Base-by-base conservation (phyloP, 176 grass and related monocot species). In the Bothriochloa decipiens region DNA sequence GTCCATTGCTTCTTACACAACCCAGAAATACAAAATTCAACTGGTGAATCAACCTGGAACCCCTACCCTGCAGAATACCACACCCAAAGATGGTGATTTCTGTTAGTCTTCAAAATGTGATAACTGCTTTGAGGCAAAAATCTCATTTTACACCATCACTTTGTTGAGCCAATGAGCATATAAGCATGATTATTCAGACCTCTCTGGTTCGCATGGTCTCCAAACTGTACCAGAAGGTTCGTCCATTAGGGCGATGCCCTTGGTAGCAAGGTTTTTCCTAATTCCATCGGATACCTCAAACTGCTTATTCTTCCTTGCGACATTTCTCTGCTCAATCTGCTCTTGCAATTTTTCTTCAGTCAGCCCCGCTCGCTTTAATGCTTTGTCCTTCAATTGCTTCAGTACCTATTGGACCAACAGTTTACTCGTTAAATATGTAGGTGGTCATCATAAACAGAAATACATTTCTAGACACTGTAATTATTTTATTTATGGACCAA, bases 201-300 rank as follows among this genome's bases (percentile, higher is more conserved):
- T 14, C 43, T 82, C 89, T 6, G 88, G 89, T 53, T 96, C 93
- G 37, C 91, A 93, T 40, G 91, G 96, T 65, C 89, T 84, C 93
- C 96, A 99, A 7, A 92, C 22, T 10, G 93, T 96, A 28, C 91
- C 93, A 6, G 61, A 70, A n/a, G 89, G 86, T 64, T 99, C 96
- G 11, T 99, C 93, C 96, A 96, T 96, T 28, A 96, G 67, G 11
- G 93, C 86, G 16, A 96, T 92, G 68, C 96, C 96, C 70, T 82
- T 29, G 23, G 75, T 61, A 28, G 67, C 89, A 29, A 99, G 91
- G 20, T 91, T 69, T 70, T 81, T 87, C 42, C 89, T 84, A 42
- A 91, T 91, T 26, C 72, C 70, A n/a, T 91, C 89, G 6, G 85
- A 87, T 41, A 84, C 20, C 3, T 76, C 85, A 50, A 91, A 91